Evolutionary conservation across 352 stramenopile genomes (phyloP).

Genomic region (Globisporangium okanoganense): DNA sequence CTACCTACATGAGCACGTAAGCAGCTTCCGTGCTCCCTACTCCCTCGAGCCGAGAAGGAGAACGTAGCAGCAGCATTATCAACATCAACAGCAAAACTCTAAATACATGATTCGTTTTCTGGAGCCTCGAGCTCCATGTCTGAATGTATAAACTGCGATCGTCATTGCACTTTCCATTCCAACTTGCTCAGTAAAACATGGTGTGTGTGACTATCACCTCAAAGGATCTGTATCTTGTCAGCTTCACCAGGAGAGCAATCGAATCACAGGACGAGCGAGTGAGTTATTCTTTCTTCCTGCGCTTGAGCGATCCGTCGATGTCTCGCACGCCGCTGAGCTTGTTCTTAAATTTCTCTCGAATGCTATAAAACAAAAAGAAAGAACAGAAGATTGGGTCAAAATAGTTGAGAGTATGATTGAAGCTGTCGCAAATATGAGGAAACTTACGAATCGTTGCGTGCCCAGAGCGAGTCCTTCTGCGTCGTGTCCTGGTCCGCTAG

Average conservation of each 20-base stretch:
- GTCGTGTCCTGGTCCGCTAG: slow-evolving; percentile 97
- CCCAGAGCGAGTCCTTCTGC: slow-evolving; percentile 73
- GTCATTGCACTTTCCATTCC: not conserved
- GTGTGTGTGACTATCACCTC: too few species aligned
- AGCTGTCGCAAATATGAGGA: not conserved
- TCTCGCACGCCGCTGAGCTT: slow-evolving; percentile 73
- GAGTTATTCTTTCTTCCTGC: slow-evolving; percentile 61
- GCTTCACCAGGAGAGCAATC: not conserved
- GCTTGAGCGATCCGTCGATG: slow-evolving; percentile 50
- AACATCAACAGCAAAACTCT: slow-evolving; percentile 1
- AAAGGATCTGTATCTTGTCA: not conserved
- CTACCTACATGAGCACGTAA: slow-evolving; percentile 96
- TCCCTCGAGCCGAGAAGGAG: not conserved
- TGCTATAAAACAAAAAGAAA: slow-evolving; percentile 22
- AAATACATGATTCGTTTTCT: slow-evolving; percentile 8
- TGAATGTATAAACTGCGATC: slow-evolving; percentile 4
- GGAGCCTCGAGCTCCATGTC: not conserved
- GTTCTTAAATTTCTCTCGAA: slow-evolving; percentile 78
- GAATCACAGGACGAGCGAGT: too few species aligned
- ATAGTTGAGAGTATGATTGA: not conserved
- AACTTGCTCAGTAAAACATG: not conserved
- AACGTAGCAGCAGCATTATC: not conserved
- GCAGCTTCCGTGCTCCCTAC: not conserved
- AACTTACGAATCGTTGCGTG: slow-evolving; percentile 56
- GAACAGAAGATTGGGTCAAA: not conserved